Evolutionary conservation across 768 basidiomycete genomes (phyloP), one percentile per base, ranked within the genome.

Genomic region (Leccinum fibrillosum): DNA sequence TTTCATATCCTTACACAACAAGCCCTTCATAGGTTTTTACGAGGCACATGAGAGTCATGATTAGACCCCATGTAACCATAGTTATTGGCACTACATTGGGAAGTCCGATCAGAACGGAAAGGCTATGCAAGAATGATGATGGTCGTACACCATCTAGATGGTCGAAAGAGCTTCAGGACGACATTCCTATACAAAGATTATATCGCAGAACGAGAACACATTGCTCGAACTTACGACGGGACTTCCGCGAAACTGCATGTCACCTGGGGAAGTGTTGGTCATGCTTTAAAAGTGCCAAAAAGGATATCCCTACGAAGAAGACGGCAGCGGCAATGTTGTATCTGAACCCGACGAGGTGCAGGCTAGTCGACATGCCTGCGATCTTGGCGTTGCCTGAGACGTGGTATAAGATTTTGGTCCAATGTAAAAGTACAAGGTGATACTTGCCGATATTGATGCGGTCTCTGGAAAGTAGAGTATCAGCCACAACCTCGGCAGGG

Each of bases 401-500:
- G n/a, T 21, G 6, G 23, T 10, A 26, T 64, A 4, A 62, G 62
- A 34, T 17, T 10, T 2, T 35, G 35, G 23, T 13, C 21, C 10
- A 6, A 23, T 48, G 10, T 52, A 26, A 25, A 23, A 19, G 28
- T 12, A 13, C 1, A 30, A n/a, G 34, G 54, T 37, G 35, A 28
- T 39, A 70, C 71, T 71, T 64, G 55, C 79, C 80, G 47, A 81
- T 65, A 64, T 80, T 81, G 42, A 76, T 67, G 25, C 80, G 76
- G 64, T 80, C 80, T 26, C 76, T 77, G 53, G 28, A 53, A 12
- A 51, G 51, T 35, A 21, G 23, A 30, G 34, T 6, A 11, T 51
- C 13, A 13, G 15, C 61, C 37, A 48, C 32, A 48, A 3, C 0
- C 1, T 3, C 15, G n/a, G 26, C 19, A 9, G 30, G 10, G 13